Evolutionary conservation across 108 stramenopile genomes (phyloP), one percentile per base, ranked within the genome.

Genomic region (Fragilaria radians): DNA sequence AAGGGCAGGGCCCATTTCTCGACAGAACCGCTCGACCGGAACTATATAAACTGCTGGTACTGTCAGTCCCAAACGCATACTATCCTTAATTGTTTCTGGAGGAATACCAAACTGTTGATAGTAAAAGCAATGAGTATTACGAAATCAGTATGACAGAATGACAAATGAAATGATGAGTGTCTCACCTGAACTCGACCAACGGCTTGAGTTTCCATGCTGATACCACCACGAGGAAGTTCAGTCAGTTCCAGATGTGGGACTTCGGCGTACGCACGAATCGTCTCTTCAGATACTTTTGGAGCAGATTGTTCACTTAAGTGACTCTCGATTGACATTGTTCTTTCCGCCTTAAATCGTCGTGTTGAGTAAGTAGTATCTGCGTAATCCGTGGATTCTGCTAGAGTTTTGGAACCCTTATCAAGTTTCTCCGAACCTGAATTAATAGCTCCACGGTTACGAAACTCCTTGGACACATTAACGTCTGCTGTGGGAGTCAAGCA

Each of bases 41-140:
- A 97, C 85, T 57, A 97, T 88, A 73, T 92, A 97, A 7, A 94
- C 77, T 27, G 77, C 63, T 5, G 96, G 96, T 5, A 93, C 84
- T 1, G 71, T 62, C 5, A 95, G 67, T 21, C 94, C 96, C 25
- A 95, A 54, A 14, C 65, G 66, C 92, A 97, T 92, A 48, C 83
- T 87, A 63, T 97, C 96, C 65, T 97, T 97, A 80, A 97, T 95
- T 19, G 94, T 97, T 68, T 97, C 96, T 1, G 96, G 96, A 50
- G 96, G 96, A 27, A 97, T 93, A 34, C 94, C 94, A 61, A 89
- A 92, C 86, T 94, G 66, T 52, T 32, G 21, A 42, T 11, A 42
- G 14, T 11, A 14, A 42, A 42, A 11, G 36, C 7, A 49, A 1
- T 7, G 11, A 42, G 36, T 42, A 42, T 11, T 11, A 14, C 36